Base-by-base conservation (phyloP, 768 basidiomycete genomes). In the Neoboletus brunneissimus region DNA sequence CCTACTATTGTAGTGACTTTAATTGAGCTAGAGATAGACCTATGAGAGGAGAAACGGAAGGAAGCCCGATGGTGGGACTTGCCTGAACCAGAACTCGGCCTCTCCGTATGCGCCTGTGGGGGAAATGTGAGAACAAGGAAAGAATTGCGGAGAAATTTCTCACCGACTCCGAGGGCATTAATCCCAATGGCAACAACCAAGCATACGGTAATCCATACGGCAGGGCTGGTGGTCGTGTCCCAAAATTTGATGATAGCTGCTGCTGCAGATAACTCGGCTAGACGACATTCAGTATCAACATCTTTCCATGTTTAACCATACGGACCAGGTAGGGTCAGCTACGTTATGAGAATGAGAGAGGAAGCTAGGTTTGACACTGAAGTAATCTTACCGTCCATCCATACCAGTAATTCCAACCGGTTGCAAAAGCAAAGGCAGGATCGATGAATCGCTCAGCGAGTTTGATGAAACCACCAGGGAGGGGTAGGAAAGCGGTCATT, bases 201-300 rank as follows among this genome's bases (percentile, higher is more conserved):
- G 56, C 77, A 83, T 34, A 86, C 67, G 2, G 76, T 71, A 54
- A 86, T 81, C 79, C 80, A 85, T 8, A 73, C 75, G 0, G 76
- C 81, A 45, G 79, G 73, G 53, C 69, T 79, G 38, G 78, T 69
- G 3, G 55, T 58, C 8, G 40, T 34, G 51, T 74, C 75, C 80
- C 81, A 82, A 61, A 68, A 83, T 48, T 72, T 68, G 65, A 86
- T 77, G 40, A 85, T 59, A 3, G 82, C 71, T 12, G 83, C 77
- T 0, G 79, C 76, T 0, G 82, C 82, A 34, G 77, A 75, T 4
- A 82, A 61, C 55, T 83, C 82, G 7, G 80, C 79, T 59, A 40
- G 9, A 40, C 53, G 31, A 48, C 4, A 6, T 22, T 70, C 13
- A 71, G 53, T 13, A n/a, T 27, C n/a, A 29, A 13, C 3, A 3